These are phyloP conservation scores for Apiospora phragmitis DNA, from an alignment of 2,329 filamentous ascomycete species.

Conservation along the genomic window DNA sequence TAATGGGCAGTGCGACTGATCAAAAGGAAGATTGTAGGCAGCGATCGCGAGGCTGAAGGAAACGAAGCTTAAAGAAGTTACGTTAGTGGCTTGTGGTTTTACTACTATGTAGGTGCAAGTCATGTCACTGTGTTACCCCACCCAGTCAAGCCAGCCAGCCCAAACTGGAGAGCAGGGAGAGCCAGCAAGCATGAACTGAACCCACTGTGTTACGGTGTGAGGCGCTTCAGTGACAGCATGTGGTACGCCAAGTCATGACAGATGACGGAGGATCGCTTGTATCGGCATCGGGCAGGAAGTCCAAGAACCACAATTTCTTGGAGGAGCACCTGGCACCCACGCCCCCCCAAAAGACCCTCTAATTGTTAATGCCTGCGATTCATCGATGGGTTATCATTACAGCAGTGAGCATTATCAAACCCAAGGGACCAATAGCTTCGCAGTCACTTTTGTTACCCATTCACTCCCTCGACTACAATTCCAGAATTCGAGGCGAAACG, in stretches of 20 bases:
- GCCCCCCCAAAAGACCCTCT: neutral
- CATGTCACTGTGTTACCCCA: neutral
- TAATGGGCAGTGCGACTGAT: slow-evolving; percentile 12
- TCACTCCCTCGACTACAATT: neutral
- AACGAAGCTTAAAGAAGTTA: neutral
- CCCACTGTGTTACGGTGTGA: neutral
- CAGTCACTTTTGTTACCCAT: slow-evolving; percentile 4
- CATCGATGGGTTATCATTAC: neutral
- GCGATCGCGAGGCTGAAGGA: neutral
- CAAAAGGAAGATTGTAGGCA: neutral
- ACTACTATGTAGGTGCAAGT: neutral
- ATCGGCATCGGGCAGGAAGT: neutral
- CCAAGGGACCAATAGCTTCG: neutral
- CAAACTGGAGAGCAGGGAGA: neutral
- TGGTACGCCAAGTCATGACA: neutral
- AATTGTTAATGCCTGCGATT: neutral
- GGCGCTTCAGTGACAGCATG: slow-evolving; percentile 4
- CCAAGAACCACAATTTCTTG: neutral
- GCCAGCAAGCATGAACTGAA: neutral
- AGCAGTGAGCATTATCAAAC: neutral
- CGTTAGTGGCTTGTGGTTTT: neutral
- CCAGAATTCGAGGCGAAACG: neutral
- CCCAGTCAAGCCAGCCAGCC: neutral
- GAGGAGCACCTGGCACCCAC: too few relatives aligned
- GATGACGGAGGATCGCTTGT: neutral